A percentile compares a stretch with the other conserved stretches of the same genome.
These are phyloP conservation scores for Trametes cingulata DNA, from an alignment of 768 basidiomycete species.

Conservation along the genomic window DNA sequence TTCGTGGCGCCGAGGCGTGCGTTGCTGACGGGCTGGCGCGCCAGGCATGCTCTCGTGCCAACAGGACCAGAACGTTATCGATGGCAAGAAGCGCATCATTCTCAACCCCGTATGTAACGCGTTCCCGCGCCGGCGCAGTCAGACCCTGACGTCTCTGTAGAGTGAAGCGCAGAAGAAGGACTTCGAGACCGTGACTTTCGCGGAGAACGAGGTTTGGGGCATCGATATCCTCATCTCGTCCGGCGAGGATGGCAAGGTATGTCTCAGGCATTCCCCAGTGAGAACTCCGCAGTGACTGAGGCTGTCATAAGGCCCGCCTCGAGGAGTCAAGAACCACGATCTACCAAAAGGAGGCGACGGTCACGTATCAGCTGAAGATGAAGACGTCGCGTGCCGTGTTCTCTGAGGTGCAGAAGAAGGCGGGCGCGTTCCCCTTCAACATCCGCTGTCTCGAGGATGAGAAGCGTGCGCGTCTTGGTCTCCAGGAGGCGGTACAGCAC, in stretches of 20 bases:
- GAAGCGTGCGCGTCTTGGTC: conserved; percentile 91
- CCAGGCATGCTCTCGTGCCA: conserved; percentile 94
- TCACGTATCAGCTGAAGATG: conserved; percentile 96
- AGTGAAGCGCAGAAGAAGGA: conserved; percentile 82
- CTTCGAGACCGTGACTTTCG: conserved; percentile 82
- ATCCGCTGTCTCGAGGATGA: conserved; percentile 93
- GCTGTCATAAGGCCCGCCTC: conserved; percentile 66
- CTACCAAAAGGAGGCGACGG: conserved; percentile 83
- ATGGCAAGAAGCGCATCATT: conserved; percentile 95
- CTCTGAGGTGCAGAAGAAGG: conserved; percentile 97
- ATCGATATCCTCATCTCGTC: conserved; percentile 90
- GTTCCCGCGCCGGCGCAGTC: background rate
- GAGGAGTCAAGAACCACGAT: conserved; percentile 92
- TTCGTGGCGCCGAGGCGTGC: background rate
- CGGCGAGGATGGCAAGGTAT: conserved; percentile 87
- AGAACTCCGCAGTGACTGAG: background rate
- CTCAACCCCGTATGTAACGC: conserved; percentile 60
- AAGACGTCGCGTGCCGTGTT: conserved; percentile 97
- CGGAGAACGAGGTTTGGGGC: conserved; percentile 93
- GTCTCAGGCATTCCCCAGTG: conserved; percentile 18
- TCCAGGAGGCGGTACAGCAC: conserved; percentile 95
- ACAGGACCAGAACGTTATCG: conserved; percentile 91
- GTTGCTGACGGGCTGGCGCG: background rate
- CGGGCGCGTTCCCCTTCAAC: conserved; percentile 97
- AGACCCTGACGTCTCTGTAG: background rate